Evolutionary conservation across 139 green algal species (phyloP).

Genomic region (Tetraselmis chui): DNA sequence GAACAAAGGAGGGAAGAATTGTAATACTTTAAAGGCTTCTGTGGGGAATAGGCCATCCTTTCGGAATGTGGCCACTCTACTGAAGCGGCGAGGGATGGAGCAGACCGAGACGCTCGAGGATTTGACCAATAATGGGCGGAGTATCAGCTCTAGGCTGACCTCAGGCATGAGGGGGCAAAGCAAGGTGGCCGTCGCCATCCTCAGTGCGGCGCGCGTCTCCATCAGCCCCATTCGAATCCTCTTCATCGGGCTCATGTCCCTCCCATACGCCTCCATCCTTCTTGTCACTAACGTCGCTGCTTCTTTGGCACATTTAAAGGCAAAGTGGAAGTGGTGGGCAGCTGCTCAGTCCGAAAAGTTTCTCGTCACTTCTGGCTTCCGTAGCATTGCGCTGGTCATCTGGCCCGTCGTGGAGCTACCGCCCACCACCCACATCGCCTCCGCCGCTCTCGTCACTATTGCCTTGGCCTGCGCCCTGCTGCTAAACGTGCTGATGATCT

Average conservation of each 20-base stretch:
- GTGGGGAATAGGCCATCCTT: neutral
- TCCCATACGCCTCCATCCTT: neutral
- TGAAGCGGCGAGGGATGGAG: neutral
- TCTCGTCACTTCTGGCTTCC: neutral
- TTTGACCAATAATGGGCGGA: neutral
- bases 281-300: neutral
- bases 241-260: neutral
- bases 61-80: neutral
- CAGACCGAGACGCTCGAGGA: neutral
- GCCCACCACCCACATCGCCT: neutral
- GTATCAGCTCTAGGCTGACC: neutral
- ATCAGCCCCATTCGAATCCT: neutral
- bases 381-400: neutral
- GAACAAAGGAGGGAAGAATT: no score
- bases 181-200: neutral
- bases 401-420: neutral
- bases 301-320: neutral
- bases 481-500: neutral
- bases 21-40: no score
- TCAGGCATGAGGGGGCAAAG: no score
- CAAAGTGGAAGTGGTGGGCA: neutral
- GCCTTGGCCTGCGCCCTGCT: neutral
- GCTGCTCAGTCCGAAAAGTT: neutral
- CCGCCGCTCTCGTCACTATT: neutral
- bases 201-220: neutral